Evolutionary conservation across 148 eudicot genomes (phyloP).

Genomic region (Polygonum aviculare): DNA sequence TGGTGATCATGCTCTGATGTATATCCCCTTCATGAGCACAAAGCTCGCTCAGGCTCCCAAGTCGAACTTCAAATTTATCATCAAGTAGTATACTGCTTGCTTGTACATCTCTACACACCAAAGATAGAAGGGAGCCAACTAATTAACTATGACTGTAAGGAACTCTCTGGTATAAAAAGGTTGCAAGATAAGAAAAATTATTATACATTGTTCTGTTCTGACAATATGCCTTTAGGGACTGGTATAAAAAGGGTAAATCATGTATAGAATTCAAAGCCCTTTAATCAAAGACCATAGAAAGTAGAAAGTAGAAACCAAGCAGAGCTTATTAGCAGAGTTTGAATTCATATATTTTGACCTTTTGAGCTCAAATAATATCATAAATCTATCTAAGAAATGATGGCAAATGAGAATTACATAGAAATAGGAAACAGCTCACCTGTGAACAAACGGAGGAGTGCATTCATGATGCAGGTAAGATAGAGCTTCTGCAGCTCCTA

Average conservation of each 20-base stretch:
- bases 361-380: background rate
- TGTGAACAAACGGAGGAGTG: slow-evolving; percentile 87
- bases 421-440: slow-evolving; percentile 33
- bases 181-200: background rate
- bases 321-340: background rate
- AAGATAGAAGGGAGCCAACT: background rate
- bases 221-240: background rate
- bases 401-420: background rate
- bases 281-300: background rate
- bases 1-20: slow-evolving; percentile 69
- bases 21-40: slow-evolving; percentile 76
- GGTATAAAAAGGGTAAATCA: background rate
- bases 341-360: background rate
- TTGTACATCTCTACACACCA: slow-evolving; percentile 70
- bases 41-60: slow-evolving; percentile 80
- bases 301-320: background rate
- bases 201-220: background rate
- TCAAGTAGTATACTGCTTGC: slow-evolving; percentile 97
- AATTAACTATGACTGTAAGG: background rate
- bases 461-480: slow-evolving; percentile 89
- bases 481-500: slow-evolving; percentile 86
- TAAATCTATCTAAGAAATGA: background rate
- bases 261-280: background rate
- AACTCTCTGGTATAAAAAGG: background rate
- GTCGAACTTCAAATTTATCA: slow-evolving; percentile 94